A percentile compares a stretch with the other conserved stretches of the same genome.
These are phyloP conservation scores for Cutaneotrichosporon cavernicola DNA, from an alignment of 1,284 basidiomycete species.

Conservation along the genomic window DNA sequence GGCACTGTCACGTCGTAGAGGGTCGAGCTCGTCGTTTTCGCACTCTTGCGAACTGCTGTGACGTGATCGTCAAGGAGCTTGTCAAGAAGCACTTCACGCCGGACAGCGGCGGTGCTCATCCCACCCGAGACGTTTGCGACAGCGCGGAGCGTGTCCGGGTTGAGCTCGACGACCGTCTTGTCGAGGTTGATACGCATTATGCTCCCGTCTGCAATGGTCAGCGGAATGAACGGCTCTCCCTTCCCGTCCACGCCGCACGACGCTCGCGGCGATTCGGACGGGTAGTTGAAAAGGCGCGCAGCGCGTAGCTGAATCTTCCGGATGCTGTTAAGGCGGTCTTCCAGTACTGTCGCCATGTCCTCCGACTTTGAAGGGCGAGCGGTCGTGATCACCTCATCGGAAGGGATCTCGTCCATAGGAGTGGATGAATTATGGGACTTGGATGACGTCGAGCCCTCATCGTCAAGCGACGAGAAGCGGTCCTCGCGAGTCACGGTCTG, in stretches of 20 bases:
- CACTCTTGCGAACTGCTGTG: slow-evolving; percentile 13
- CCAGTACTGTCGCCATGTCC: slow-evolving; percentile 18
- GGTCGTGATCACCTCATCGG: not conserved
- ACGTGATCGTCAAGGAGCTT: slow-evolving; percentile 19
- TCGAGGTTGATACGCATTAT: slow-evolving; percentile 18
- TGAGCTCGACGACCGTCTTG: slow-evolving; percentile 19
- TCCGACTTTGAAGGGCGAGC: not conserved
- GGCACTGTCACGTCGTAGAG: slow-evolving; percentile 20
- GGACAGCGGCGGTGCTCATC: not conserved
- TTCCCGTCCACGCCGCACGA: not conserved
- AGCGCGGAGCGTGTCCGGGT: slow-evolving; percentile 12
- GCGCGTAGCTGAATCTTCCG: slow-evolving; percentile 20
- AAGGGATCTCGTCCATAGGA: not conserved
- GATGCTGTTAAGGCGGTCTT: slow-evolving; percentile 17
- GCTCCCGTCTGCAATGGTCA: slow-evolving; percentile 19
- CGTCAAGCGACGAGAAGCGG: not conserved
- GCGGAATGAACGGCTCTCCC: slow-evolving; percentile 6
- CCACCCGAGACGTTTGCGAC: slow-evolving; percentile 8
- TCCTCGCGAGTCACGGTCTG: slow-evolving; percentile 11
- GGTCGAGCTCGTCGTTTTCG: not conserved
- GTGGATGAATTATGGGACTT: not conserved
- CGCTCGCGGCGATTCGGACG: not conserved
- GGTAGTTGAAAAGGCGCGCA: slow-evolving; percentile 7
- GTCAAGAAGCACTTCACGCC: slow-evolving; percentile 18
- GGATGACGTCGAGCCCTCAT: slow-evolving; percentile 1